Evolutionary conservation across 805 yeast genomes (phyloP), one percentile per base, ranked within the genome.

Genomic region (Yarrowia divulgata): DNA sequence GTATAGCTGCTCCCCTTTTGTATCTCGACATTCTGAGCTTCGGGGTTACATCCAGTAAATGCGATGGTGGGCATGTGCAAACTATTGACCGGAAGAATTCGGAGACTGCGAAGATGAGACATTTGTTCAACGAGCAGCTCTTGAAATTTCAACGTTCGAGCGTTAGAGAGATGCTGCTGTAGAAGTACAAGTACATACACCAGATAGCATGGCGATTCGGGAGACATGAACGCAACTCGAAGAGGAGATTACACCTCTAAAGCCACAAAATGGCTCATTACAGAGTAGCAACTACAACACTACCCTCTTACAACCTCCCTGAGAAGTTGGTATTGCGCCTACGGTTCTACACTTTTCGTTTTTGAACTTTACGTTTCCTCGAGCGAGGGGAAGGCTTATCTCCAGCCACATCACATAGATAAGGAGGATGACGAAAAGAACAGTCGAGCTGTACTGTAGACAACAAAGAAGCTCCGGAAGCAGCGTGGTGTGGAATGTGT

Each of bases 371-470:
- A 3, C 9, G 42, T 52, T 35, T 18, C 9, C 18, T 19, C 42
- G 35, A 34, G 29, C 54, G 14, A 50, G 52, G n/a, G 14, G 42
- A 35, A 46, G 45, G 60, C 60, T 54, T 54, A 54, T 54, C 60
- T 54, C 43, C 60, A 39, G 45, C 60, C 45, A 54, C 60, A 34
- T 23, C 23, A 14, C 19, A 54, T 45, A 54, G 60, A 54, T 54
- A 54, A 54, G 60, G 12, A 54, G 60, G 12, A 54, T 54, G 60
- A 54, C 60, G 45, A 39, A 54, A 54, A 37, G 35, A 8, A 16
- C 8, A 16, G 32, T 45, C 49, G 34, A 16, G 34, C n/a, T 54
- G 60, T 14, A 14, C n/a, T 54, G 60, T 14, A 14, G 9, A 9
- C 6, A 14, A 54, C 58, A 54, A 54, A 54, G 58, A 8, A 12